Conservation (phyloP, 2,329 filamentous ascomycete species). For the Scedosporium dehoogii region DNA sequence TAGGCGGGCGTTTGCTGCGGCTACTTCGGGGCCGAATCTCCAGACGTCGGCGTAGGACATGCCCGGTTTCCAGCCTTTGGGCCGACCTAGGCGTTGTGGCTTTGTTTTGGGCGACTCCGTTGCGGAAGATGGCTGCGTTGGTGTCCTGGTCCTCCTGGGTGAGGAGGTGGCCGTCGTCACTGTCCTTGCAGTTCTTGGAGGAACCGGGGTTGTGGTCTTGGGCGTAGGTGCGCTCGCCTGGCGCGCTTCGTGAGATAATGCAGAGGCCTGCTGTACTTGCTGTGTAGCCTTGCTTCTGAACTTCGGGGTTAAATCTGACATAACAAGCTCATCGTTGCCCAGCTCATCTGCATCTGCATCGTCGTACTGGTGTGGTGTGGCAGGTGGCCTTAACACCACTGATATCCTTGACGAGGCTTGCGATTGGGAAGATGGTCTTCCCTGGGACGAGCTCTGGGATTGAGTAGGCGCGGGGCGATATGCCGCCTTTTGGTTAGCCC, state of each 20-base stretch:
- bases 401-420: constrained; percentile 9
- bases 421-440: background rate
- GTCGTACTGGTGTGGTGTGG: background rate
- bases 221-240: background rate
- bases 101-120: background rate
- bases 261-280: background rate
- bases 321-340: constrained; percentile 8
- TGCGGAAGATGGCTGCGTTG: background rate
- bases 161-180: background rate
- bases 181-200: background rate
- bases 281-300: constrained; percentile 9
- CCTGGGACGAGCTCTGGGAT: background rate
- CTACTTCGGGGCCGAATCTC: constrained; percentile 1
- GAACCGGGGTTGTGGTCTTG: background rate
- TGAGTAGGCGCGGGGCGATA: background rate
- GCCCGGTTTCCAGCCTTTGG: constrained; percentile 32
- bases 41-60: constrained; percentile 19
- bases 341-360: constrained; percentile 6
- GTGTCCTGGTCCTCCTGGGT: background rate
- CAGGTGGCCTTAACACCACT: constrained; percentile 11
- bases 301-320: constrained; percentile 15
- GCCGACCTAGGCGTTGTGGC: constrained; percentile 26
- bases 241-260: background rate
- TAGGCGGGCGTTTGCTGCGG: background rate
- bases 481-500: background rate